A percentile compares a stretch with the other conserved stretches of the same genome.
These are phyloP conservation scores for Alternaria tenuissima DNA, from an alignment of 2,329 filamentous ascomycete genomes.

Conservation along the genomic window DNA sequence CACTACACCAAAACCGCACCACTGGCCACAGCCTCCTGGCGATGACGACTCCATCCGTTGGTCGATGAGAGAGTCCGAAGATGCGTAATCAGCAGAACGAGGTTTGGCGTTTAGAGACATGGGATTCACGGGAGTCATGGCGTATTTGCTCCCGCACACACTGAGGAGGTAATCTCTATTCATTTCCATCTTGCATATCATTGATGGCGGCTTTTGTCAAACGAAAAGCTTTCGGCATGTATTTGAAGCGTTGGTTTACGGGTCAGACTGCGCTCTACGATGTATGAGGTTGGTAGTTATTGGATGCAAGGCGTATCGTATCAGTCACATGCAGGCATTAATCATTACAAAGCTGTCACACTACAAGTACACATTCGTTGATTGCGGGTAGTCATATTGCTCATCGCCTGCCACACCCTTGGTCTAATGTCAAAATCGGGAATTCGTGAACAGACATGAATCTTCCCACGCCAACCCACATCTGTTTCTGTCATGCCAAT, in stretches of 20 bases:
- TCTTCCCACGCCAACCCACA: neutral
- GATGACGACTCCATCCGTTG: neutral
- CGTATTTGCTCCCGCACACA: neutral
- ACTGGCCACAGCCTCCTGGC: conserved; percentile 28
- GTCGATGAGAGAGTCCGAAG: neutral
- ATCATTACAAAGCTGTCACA: neutral
- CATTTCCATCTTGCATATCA: neutral
- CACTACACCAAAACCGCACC: conserved; percentile 24
- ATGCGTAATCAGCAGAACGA: neutral
- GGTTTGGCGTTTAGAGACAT: neutral
- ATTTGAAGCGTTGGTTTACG: neutral
- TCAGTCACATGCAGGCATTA: neutral
- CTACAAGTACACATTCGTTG: neutral
- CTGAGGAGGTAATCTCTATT: neutral
- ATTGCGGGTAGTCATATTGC: neutral
- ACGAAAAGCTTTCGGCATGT: neutral
- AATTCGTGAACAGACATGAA: neutral
- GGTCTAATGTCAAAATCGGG: neutral
- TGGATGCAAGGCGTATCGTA: neutral
- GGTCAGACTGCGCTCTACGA: neutral
- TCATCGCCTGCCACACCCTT: neutral
- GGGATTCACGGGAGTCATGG: neutral
- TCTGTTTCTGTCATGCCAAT: neutral
- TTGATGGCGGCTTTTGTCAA: neutral
- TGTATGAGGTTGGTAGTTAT: neutral